These are phyloP conservation scores for Phialocephala subalpina DNA, from an alignment of 2,329 filamentous ascomycete genomes.

Conservation along the genomic window DNA sequence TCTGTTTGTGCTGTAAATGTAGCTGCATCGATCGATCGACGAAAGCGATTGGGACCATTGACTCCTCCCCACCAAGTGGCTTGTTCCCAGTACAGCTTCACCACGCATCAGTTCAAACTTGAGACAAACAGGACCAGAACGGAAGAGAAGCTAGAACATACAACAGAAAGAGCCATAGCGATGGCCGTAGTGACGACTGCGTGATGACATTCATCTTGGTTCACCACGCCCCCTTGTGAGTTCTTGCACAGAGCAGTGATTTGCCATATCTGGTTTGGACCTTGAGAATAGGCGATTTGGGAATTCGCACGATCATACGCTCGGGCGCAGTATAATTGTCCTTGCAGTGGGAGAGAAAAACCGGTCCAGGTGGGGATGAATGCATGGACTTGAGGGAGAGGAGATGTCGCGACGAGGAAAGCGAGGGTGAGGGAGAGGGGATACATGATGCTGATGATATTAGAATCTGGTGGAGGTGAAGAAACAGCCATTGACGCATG, in stretches of 20 bases:
- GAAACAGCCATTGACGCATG: too few species aligned
- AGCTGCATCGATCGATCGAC: conserved; percentile 1
- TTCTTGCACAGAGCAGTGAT: conserved; percentile 20
- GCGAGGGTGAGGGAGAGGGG: not conserved
- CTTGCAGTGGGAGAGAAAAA: not conserved
- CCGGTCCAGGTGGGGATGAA: not conserved
- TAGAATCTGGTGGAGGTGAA: too few species aligned
- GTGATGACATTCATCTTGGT: not conserved
- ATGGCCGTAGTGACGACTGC: conserved; percentile 9
- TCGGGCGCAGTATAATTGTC: not conserved
- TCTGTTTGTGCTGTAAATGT: conserved; percentile 3
- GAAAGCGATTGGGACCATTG: conserved; percentile 13
- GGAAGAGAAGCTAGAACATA: conserved; percentile 7
- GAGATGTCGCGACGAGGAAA: not conserved
- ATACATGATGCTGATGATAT: too few species aligned
- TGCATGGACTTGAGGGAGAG: not conserved
- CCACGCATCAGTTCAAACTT: not conserved
- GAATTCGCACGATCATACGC: conserved; percentile 11
- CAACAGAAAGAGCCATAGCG: conserved; percentile 15
- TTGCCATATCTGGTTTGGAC: conserved; percentile 7
- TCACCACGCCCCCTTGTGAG: conserved; percentile 15
- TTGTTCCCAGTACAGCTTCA: conserved; percentile 14
- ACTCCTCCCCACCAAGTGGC: conserved; percentile 17
- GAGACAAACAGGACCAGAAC: not conserved
- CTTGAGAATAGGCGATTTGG: not conserved